These are phyloP conservation scores for Thielaviopsis populi DNA, from an alignment of 2,329 filamentous ascomycete species.

Conservation along the genomic window DNA sequence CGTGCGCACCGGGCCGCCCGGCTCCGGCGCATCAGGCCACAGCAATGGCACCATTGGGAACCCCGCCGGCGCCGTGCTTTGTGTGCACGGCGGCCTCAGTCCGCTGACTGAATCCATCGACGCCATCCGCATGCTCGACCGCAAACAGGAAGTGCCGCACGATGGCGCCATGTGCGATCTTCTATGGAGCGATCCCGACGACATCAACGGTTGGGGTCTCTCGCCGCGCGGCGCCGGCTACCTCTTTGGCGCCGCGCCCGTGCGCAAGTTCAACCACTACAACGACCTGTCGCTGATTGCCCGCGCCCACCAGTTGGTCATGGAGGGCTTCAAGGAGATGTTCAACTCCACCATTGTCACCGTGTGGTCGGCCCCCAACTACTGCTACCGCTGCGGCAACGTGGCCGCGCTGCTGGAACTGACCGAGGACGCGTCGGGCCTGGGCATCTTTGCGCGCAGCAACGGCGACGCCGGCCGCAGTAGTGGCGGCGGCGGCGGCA, in stretches of 20 bases:
- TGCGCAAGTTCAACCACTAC: constrained; percentile 86
- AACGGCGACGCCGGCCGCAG: constrained; percentile 53
- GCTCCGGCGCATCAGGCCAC: constrained; percentile 60
- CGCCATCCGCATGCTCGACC: constrained; percentile 85
- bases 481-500: constrained; percentile 28
- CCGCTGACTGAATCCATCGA: constrained; percentile 87
- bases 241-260: constrained; percentile 87
- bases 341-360: constrained; percentile 92
- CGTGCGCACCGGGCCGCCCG: constrained; percentile 51
- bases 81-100: constrained; percentile 85
- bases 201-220: constrained; percentile 93
- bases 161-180: constrained; percentile 98
- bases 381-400: constrained; percentile 92
- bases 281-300: constrained; percentile 90
- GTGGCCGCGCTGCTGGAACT: constrained; percentile 90
- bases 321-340: constrained; percentile 99
- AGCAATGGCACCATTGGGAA: constrained; percentile 50
- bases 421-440: constrained; percentile 69
- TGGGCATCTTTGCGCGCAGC: constrained; percentile 52
- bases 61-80: constrained; percentile 71
- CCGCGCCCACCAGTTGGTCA: constrained; percentile 89
- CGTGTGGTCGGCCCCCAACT: constrained; percentile 96
- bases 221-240: constrained; percentile 91
- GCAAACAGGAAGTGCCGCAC: constrained; percentile 95
- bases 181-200: constrained; percentile 94